phyloP scores from a whole-genome alignment of 371 early-diverging fungal species.

The Mortierella sp. region DNA sequence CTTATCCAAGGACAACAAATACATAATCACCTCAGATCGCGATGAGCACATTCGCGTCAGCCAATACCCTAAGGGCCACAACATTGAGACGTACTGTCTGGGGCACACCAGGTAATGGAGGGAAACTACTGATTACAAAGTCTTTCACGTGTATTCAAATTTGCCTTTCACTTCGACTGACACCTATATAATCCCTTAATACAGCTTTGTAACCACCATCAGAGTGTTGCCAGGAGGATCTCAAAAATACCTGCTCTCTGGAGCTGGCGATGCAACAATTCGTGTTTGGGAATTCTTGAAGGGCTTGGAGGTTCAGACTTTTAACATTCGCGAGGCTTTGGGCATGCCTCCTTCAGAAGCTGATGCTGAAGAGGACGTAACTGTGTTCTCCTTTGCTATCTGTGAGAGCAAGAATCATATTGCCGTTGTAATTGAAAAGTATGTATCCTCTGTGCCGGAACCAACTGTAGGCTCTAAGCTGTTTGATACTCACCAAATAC shows the following conservation, averaged over 20 bases:
- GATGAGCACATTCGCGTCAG: constrained; percentile 97
- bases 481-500: neutral
- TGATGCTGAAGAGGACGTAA: constrained; percentile 60
- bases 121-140: neutral
- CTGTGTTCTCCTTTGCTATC: constrained; percentile 43
- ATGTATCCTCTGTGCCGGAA: neutral
- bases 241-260: constrained; percentile 74
- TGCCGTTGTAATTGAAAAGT: constrained; percentile 52
- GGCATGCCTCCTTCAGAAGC: constrained; percentile 52
- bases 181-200: neutral
- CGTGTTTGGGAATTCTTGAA: constrained; percentile 82
- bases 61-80: constrained; percentile 88
- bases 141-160: neutral
- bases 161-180: neutral
- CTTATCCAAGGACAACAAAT: constrained; percentile 70
- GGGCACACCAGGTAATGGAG: constrained; percentile 88
- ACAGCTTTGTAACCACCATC: constrained; percentile 77
- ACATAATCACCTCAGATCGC: constrained; percentile 91
- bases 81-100: constrained; percentile 89
- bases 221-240: constrained; percentile 64
- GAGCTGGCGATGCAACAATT: constrained; percentile 89
- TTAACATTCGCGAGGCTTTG: constrained; percentile 58
- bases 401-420: constrained; percentile 41
- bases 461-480: neutral
- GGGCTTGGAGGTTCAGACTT: constrained; percentile 59